Percentiles rank a stretch among this genome's conserved stretches.
Conservation (phyloP, 495 filamentous ascomycete genomes). For the Xeromyces bisporus region DNA sequence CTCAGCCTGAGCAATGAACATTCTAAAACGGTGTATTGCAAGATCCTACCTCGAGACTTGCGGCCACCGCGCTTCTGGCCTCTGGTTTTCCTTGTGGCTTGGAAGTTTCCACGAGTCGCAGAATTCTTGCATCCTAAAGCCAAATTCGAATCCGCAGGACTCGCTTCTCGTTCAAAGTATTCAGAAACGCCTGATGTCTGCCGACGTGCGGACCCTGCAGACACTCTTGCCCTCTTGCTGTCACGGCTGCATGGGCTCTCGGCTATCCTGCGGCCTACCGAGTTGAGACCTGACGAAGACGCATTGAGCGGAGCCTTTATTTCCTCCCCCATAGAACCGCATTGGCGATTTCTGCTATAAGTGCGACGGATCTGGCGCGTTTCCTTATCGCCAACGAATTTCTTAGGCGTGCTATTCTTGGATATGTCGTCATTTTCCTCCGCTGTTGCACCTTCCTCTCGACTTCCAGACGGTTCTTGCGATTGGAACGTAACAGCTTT, state of each 20-base stretch:
- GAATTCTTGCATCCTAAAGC: constrained; percentile 8
- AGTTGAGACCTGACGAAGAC: neutral
- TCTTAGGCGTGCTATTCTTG: too few species aligned
- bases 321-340: neutral
- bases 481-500: constrained; percentile 17
- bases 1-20: too few species aligned
- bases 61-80: constrained; percentile 6
- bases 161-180: constrained; percentile 6
- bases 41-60: constrained; percentile 12
- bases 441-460: too few species aligned
- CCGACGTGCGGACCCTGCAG: neutral
- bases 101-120: constrained; percentile 1
- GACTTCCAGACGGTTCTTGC: too few species aligned
- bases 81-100: neutral
- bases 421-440: too few species aligned
- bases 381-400: neutral
- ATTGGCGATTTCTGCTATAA: constrained; percentile 7
- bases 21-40: too few species aligned
- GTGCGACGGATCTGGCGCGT: constrained; percentile 7
- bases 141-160: constrained; percentile 6
- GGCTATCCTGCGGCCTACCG: neutral
- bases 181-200: constrained; percentile 4
- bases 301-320: neutral
- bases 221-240: neutral
- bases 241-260: neutral